These are phyloP conservation scores for Metschnikowia kunwiensis DNA, from an alignment of 805 yeast genomes.

Conservation along the genomic window DNA sequence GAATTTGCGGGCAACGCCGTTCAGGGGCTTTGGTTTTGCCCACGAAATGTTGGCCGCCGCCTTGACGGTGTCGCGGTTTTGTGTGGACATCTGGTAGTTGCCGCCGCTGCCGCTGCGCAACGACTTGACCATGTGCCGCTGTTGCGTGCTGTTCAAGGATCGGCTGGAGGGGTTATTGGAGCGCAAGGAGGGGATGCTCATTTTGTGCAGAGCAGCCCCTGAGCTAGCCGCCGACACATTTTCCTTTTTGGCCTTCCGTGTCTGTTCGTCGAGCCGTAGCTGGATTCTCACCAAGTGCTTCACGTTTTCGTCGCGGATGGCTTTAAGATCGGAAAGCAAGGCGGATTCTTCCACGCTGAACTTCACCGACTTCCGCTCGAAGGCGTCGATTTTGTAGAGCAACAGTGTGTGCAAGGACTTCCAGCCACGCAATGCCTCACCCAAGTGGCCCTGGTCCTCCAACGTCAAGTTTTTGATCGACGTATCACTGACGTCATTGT, in stretches of 20 bases:
- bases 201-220: constrained; percentile 10
- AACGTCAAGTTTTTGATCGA: constrained; percentile 54
- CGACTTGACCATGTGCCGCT: constrained; percentile 28
- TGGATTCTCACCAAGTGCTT: constrained; percentile 42
- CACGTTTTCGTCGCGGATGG: constrained; percentile 42
- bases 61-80: constrained; percentile 18
- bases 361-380: constrained; percentile 39
- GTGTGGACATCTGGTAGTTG: constrained; percentile 18
- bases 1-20: constrained; percentile 3
- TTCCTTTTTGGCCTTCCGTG: constrained; percentile 12
- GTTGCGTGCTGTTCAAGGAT: constrained; percentile 13
- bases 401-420: constrained; percentile 63
- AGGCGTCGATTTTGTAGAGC: constrained; percentile 53
- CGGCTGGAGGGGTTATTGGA: constrained; percentile 14
- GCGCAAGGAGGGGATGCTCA: constrained; percentile 30
- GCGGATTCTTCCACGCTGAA: constrained; percentile 17
- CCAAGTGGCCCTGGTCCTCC: constrained; percentile 52
- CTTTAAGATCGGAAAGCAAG: constrained; percentile 28
- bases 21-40: constrained; percentile 11
- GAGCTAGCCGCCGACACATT: constrained; percentile 3
- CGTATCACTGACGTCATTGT: constrained; percentile 58
- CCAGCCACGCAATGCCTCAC: constrained; percentile 70
- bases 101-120: constrained; percentile 9
- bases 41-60: constrained; percentile 19
- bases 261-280: constrained; percentile 35